phyloP scores from a whole-genome alignment of 2,329 filamentous ascomycete species.

The Byssochlamys sp. region DNA sequence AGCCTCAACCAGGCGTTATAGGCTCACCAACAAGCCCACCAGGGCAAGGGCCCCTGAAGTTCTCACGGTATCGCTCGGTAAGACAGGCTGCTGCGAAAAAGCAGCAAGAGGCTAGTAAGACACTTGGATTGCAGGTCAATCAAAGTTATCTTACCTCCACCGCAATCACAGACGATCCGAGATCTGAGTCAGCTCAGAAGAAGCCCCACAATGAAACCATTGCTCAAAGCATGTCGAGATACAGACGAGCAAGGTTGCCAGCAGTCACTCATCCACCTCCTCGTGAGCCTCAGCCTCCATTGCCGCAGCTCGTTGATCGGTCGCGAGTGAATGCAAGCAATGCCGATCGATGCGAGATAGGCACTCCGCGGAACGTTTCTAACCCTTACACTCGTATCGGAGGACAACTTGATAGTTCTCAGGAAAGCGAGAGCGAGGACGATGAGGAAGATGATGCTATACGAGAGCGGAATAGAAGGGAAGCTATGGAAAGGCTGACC shows the following conservation, averaged over 20 bases:
- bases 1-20: constrained; percentile 9
- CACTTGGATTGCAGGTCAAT: constrained; percentile 5
- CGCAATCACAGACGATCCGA: constrained; percentile 2
- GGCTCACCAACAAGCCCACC: background rate
- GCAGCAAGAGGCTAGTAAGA: constrained; percentile 10
- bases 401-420: background rate
- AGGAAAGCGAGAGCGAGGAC: background rate
- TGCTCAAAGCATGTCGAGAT: constrained; percentile 30
- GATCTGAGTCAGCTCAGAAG: background rate
- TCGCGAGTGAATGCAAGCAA: background rate
- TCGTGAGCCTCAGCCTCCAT: constrained; percentile 3
- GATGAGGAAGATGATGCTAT: constrained; percentile 24
- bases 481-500: background rate
- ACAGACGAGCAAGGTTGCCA: constrained; percentile 18
- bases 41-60: constrained; percentile 30
- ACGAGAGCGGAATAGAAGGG: constrained; percentile 6
- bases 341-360: background rate
- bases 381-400: background rate
- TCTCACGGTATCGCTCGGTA: constrained; percentile 52
- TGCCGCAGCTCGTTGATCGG: background rate
- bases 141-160: background rate
- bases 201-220: constrained; percentile 13
- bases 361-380: background rate
- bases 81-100: constrained; percentile 35
- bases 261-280: constrained; percentile 2